These are phyloP conservation scores for Quambalaria eucalypti DNA, from an alignment of 1,284 basidiomycete genomes.

Conservation along the genomic window DNA sequence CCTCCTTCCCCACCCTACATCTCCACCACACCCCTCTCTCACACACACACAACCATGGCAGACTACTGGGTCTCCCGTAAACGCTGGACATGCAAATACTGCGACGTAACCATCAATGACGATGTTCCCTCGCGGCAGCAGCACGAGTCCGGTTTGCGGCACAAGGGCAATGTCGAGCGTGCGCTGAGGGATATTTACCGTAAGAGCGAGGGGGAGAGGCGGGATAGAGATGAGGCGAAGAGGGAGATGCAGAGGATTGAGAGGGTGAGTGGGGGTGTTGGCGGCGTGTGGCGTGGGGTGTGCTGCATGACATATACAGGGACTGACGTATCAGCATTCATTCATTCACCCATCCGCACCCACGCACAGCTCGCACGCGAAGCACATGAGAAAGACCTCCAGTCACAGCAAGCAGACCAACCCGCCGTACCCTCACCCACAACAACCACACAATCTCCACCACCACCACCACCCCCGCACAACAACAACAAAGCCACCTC, in stretches of 20 bases:
- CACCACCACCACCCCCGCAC: neutral
- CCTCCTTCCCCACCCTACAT: too few species aligned
- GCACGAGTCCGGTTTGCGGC: slow-evolving; percentile 85
- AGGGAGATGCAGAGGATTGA: slow-evolving; percentile 78
- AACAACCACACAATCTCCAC: neutral
- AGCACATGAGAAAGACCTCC: neutral
- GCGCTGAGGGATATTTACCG: slow-evolving; percentile 88
- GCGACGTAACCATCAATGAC: slow-evolving; percentile 42
- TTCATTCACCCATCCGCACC: too few species aligned
- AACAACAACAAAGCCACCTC: slow-evolving; percentile 41
- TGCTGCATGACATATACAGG: neutral
- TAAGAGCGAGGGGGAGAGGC: slow-evolving; percentile 74
- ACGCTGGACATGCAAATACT: slow-evolving; percentile 45
- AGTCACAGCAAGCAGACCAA: neutral
- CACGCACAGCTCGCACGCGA: neutral
- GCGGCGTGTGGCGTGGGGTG: neutral
- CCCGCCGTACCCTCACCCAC: neutral
- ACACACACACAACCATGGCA: too few species aligned
- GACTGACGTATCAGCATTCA: slow-evolving; percentile 1
- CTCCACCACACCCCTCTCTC: too few species aligned
- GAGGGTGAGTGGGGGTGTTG: slow-evolving; percentile 51
- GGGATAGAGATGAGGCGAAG: slow-evolving; percentile 75
- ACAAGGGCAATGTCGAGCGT: slow-evolving; percentile 86
- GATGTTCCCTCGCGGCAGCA: slow-evolving; percentile 63
- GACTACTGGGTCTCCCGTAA: slow-evolving; percentile 41